Evolutionary conservation across 2,329 filamentous ascomycete species (phyloP).

Genomic region (Fusarium sublunatum): DNA sequence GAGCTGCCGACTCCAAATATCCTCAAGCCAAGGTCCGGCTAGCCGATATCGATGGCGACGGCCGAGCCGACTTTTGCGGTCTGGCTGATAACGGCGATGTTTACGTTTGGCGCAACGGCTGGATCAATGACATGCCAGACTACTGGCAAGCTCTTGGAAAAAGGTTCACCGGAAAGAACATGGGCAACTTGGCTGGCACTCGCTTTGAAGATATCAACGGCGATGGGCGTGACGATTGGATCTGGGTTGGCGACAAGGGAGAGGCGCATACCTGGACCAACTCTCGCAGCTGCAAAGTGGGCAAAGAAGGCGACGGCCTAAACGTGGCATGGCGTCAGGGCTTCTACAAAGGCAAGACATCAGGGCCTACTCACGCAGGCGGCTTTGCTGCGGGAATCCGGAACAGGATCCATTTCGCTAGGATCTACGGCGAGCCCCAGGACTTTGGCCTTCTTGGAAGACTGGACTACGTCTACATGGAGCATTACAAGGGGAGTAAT

Average conservation of each 20-base stretch:
- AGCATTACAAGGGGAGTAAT: not conserved
- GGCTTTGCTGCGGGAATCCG: not conserved
- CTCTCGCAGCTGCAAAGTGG: conserved; percentile 28
- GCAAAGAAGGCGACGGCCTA: conserved; percentile 33
- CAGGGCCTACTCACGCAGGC: conserved; percentile 27
- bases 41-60: conserved; percentile 9
- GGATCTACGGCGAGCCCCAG: conserved; percentile 15
- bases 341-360: conserved; percentile 7
- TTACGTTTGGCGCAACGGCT: conserved; percentile 11
- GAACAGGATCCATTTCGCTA: conserved; percentile 19
- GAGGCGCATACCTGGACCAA: conserved; percentile 36
- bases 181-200: conserved; percentile 35
- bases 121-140: conserved; percentile 6
- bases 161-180: conserved; percentile 33
- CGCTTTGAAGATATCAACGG: conserved; percentile 40
- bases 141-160: conserved; percentile 50
- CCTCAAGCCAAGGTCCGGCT: not conserved
- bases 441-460: not conserved
- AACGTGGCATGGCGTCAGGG: conserved; percentile 36
- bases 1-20: not conserved
- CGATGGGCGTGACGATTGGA: conserved; percentile 38
- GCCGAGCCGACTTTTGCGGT: conserved; percentile 1
- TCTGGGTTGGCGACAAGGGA: conserved; percentile 38
- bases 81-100: conserved; percentile 1
- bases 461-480: conserved; percentile 26